Base-by-base conservation (phyloP, 495 filamentous ascomycete genomes). In the Sporormia fimetaria region DNA sequence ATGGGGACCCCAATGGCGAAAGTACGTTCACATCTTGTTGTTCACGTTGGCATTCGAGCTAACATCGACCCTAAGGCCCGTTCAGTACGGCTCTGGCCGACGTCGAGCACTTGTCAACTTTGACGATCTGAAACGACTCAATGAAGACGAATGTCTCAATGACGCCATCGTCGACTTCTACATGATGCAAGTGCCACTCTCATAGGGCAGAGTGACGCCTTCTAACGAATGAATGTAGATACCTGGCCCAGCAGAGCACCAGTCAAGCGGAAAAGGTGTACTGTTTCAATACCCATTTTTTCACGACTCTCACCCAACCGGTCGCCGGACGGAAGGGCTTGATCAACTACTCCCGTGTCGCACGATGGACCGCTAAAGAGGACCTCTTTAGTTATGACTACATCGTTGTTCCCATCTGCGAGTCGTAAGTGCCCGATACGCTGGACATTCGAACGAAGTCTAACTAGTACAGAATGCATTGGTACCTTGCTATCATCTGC, bases 401-500 rank as follows among this genome's bases (percentile, higher is more conserved):
- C 55, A 75, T 96, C 28, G 68, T 96, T 3, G 81, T 98, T 11
- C 90, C 90, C 0, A 82, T 98, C 58, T 88, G 93, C 55, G 83
- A 95, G 49, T 62, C 71, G 46, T 54, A 48, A 47, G 53, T 48
- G n/a, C n/a, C n/a, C 22, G 4, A 17, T 28, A 21, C 28, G 16
- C 39, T 55, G 51, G 21, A 24, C 18, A 22, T 0, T 12, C 34
- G 24, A 20, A 37, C 10, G 12, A 1, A 1, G 2, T 12, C 25
- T 41, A 17, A 25, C 17, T 11, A n/a, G 14, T 31, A 7, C 22
- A 52, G 34, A 54, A 63, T 64, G 14, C 90, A 98, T 57, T 98
- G 90, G 90, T 96, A 90, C 62, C 63, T 95, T 53, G 90, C 86
- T 9, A 87, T 98, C 40, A 94, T 96, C 22, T 94, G 84, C 74